Evolutionary conservation across 176 grass and related monocot genomes (phyloP), one percentile per base, ranked within the genome.

Genomic region (Rhipidocladum racemiflorum): DNA sequence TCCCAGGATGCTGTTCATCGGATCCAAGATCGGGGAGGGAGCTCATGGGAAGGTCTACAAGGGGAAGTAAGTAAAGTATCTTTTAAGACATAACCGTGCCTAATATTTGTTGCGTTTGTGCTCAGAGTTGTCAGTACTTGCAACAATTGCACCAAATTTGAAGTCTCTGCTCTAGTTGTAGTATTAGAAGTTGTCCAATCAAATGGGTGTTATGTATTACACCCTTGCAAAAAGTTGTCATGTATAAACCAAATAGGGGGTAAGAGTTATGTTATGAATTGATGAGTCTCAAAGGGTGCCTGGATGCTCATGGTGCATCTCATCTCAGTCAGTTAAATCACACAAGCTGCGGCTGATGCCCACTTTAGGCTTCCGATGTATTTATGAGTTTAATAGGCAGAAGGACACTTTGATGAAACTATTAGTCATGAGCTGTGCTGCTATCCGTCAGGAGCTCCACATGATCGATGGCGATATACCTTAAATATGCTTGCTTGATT

Each of bases 11-110:
- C 65, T 99, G 57, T 99, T 93, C 79, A 84, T 99, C 62, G 89
- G 89, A 53, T 86, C 91, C 67, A 95, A 92, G 83, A 95, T 99
- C 45, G 96, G 96, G 79, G 96, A 99, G 87, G 96, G 96, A 39
- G 96, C 96, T 81, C 96, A 99, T 40, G 96, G 92, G 11, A 99
- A 95, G 72, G 96, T 99, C 89, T 99, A 99, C 53, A 92, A 92
- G 89, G 96, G 96, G 27, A 99, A 95, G 96, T 99, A 90, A 88
- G 96, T 81, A 6, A 24, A 82, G 1, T 0, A 24, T 48, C 46
- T n/a, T 89, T 53, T 65, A 28, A 59, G 11, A 29, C 6, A 50
- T 81, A 60, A 48, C 56, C 24, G 12, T 64, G 59, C 61, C 64
- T 53, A 55, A 39, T 46, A 46, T 76, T 81, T 40, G 25, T 34